Conservation (phyloP, 2,329 filamentous ascomycete species). For the Aspergillus fructus region DNA sequence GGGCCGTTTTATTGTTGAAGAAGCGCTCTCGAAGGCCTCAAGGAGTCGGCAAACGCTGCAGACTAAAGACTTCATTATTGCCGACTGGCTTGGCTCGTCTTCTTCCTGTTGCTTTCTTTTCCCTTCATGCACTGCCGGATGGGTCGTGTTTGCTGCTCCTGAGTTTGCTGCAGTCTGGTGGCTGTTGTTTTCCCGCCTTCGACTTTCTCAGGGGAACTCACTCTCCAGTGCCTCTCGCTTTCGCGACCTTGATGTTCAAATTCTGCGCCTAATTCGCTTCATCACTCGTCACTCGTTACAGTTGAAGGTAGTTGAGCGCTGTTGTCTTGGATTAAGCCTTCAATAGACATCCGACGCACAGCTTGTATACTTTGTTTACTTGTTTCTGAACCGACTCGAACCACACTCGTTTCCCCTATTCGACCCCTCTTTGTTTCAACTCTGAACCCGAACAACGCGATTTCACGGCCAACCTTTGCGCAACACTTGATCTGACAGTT, state of each 20-base stretch:
- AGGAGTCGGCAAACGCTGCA: background rate
- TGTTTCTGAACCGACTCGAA: conserved; percentile 10
- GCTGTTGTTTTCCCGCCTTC: conserved; percentile 18
- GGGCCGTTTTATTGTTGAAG: conserved; percentile 13
- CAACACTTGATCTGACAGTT: background rate
- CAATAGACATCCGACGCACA: background rate
- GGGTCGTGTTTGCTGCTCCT: conserved; percentile 13
- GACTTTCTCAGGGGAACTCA: conserved; percentile 1
- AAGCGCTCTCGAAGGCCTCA: background rate
- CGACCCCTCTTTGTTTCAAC: conserved; percentile 15
- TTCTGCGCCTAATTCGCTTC: background rate
- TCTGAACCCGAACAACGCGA: conserved; percentile 3
- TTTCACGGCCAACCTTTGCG: background rate
- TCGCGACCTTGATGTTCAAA: background rate
- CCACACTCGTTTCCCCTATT: conserved; percentile 12
- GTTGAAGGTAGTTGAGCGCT: conserved; percentile 4
- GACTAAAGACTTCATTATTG: conserved; percentile 3
- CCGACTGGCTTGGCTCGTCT: conserved; percentile 12
- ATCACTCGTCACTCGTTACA: conserved; percentile 10
- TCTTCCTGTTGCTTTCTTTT: conserved; percentile 10
- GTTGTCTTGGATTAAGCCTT: background rate
- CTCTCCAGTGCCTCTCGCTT: conserved; percentile 3
- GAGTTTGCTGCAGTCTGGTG: conserved; percentile 16
- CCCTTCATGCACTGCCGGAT: conserved; percentile 12
- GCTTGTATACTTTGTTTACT: conserved; percentile 10